Evolutionary conservation across 2,329 filamentous ascomycete genomes (phyloP), one percentile per base, ranked within the genome.

Genomic region (Pestalotiopsis sp.): DNA sequence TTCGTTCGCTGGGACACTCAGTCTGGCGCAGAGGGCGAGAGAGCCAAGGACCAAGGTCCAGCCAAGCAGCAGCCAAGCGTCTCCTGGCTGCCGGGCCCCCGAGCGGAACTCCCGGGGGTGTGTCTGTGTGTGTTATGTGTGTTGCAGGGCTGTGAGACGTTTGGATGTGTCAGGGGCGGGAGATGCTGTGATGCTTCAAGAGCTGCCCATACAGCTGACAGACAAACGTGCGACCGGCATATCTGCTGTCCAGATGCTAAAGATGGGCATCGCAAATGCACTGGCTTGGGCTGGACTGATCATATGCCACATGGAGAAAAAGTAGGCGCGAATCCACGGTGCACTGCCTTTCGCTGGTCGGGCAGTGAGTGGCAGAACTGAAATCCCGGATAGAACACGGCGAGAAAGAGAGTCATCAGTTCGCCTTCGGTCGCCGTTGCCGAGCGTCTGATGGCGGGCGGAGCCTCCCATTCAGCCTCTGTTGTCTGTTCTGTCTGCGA

Each of bases 161-260:
- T 67, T 67, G 65, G 57, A 61, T 67, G 65, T 67, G 65, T 67
- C 65, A 67, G 39, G 65, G 56, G 56, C 58, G 27, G 36, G 36
- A 56, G 58, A 36, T 27, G 31, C 31, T 36, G 31, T 36, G 31
- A 36, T 36, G 31, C 31, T 36, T 36, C 31, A 36, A 36, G 31
- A 36, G 7, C 7, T 36, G 31, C 31, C 7, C 31, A 36, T 36
- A 36, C 31, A 36, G n/a, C 23, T 23, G 14, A 31, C 23, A 61
- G 41, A 67, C 52, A 61, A n/a, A 61, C 31, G 56, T 52, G 45
- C 20, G 45, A 52, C 45, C 45, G n/a, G 45, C 45, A 36, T 23
- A 20, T 52, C 45, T 52, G 45, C 45, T 52, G 45, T 2, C 45
- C 45, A 52, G 45, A 17, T 52, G 45, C 45, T 52, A 52, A 52